Evolutionary conservation across 331 rosid genomes (phyloP).

Genomic region (Malus hybrid): DNA sequence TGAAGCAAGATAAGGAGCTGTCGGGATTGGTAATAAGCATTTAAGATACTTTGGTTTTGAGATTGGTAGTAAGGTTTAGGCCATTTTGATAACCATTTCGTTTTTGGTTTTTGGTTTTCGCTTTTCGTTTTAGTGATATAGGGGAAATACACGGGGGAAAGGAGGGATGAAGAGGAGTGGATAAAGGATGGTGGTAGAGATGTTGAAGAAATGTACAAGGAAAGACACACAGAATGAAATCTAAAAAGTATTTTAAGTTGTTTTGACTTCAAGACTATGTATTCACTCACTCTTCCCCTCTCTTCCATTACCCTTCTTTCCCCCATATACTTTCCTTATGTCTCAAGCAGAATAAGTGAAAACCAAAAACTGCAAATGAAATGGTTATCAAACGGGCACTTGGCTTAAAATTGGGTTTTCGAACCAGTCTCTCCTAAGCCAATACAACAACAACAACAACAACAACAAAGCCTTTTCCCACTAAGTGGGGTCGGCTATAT

Average conservation of each 20-base stretch:
- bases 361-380: too few species aligned
- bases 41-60: not conserved
- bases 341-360: too few species aligned
- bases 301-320: not conserved
- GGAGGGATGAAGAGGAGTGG: not conserved
- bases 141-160: not conserved
- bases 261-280: not conserved
- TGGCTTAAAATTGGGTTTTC: not conserved
- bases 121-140: not conserved
- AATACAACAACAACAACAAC: too few species aligned
- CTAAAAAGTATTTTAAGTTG: not conserved
- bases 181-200: not conserved
- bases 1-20: not conserved
- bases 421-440: not conserved
- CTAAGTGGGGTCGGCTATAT: too few species aligned
- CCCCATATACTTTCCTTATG: too few species aligned
- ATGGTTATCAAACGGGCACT: too few species aligned
- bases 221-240: not conserved
- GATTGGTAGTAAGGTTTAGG: not conserved
- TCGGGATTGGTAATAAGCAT: not conserved
- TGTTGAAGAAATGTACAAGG: not conserved
- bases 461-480: too few species aligned
- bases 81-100: not conserved
- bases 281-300: not conserved
- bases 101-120: too few species aligned